Percentiles rank a stretch among this genome's conserved stretches.
phyloP scores from a whole-genome alignment of 2,329 filamentous ascomycete species.

The Aureobasidium pullulans region DNA sequence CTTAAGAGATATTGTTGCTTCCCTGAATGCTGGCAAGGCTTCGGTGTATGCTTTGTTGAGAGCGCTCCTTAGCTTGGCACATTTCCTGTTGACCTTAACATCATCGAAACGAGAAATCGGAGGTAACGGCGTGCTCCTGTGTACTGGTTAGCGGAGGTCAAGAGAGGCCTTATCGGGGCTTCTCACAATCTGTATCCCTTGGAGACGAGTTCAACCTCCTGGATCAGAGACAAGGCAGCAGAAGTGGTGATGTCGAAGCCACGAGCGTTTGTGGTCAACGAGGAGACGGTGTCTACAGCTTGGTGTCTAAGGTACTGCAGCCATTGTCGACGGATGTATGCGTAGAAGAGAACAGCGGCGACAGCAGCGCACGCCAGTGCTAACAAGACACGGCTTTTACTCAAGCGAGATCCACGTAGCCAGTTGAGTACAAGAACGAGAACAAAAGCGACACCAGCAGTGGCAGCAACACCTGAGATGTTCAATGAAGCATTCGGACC shows the following conservation, averaged over 20 bases:
- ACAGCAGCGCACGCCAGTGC: constrained; percentile 45
- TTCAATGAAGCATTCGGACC: neutral
- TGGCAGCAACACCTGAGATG: constrained; percentile 51
- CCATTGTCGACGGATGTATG: constrained; percentile 72
- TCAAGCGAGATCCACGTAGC: constrained; percentile 42
- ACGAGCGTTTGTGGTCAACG: constrained; percentile 67
- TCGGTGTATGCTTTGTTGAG: constrained; percentile 63
- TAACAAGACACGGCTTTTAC: constrained; percentile 43
- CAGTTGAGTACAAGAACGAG: constrained; percentile 65
- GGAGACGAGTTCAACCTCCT: constrained; percentile 93
- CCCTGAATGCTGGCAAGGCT: constrained; percentile 63
- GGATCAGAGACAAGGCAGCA: constrained; percentile 72
- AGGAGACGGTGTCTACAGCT: constrained; percentile 60
- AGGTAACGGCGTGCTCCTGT: constrained; percentile 76
- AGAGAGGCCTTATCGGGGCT: neutral
- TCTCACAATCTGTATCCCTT: constrained; percentile 77
- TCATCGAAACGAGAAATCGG: constrained; percentile 91
- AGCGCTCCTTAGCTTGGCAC: constrained; percentile 69
- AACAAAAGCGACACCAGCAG: constrained; percentile 55
- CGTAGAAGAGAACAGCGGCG: constrained; percentile 55
- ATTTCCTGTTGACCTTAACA: constrained; percentile 61
- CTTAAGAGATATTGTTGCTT: constrained; percentile 61
- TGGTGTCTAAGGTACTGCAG: constrained; percentile 69
- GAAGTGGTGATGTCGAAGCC: constrained; percentile 71
- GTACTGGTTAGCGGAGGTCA: constrained; percentile 19